Evolutionary conservation across 345 rosid species (phyloP).

Genomic region (Eucalyptus erythrocorys): DNA sequence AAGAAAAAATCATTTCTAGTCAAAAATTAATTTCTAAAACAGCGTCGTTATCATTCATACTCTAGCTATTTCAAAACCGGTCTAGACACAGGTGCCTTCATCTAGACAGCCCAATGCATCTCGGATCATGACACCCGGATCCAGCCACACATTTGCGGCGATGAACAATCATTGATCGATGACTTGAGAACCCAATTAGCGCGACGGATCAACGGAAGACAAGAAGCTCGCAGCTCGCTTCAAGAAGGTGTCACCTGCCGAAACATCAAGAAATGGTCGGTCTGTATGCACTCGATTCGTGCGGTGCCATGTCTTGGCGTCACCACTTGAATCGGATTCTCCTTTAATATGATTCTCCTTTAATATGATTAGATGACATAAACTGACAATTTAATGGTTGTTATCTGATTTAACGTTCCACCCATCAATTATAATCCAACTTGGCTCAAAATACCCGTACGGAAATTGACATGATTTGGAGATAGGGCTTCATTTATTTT

Average conservation of each 20-base stretch:
- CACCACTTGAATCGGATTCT: background rate
- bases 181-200: background rate
- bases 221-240: background rate
- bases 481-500: accelerated
- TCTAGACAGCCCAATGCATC: background rate
- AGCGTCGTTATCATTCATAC: accelerated
- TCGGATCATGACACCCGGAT: background rate
- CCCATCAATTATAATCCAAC: background rate
- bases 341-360: background rate
- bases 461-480: background rate
- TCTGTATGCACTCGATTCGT: background rate
- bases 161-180: background rate
- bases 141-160: background rate
- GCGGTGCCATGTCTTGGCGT: background rate
- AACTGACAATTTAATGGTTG: background rate
- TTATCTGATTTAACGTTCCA: background rate
- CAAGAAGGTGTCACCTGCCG: background rate
- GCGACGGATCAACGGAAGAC: background rate
- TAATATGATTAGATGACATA: background rate
- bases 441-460: background rate
- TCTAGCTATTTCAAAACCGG: background rate
- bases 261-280: background rate
- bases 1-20: accelerated
- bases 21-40: no score
- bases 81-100: background rate